Evolutionary conservation across 192 early-diverging fungal species (phyloP).

Genomic region (Coemansia guatemalensis): DNA sequence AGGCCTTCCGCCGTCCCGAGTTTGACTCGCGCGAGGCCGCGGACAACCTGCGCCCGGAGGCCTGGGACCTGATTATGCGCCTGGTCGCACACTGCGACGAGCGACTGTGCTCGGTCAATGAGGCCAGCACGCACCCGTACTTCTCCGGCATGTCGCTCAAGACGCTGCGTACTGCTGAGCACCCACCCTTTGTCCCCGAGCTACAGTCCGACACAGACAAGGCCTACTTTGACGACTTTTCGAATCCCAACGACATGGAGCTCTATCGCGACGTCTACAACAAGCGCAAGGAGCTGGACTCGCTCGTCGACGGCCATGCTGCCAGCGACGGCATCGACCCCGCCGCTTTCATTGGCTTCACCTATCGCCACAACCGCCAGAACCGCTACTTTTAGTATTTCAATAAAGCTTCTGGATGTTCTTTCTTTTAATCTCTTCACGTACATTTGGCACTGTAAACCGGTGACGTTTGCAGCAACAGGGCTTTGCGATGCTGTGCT

Average conservation of each 20-base stretch:
- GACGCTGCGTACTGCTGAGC: conserved; percentile 58
- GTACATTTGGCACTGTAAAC: too few species aligned
- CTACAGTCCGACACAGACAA: conserved; percentile 74
- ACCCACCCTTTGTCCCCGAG: conserved; percentile 75
- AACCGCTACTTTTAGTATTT: conserved; percentile 33
- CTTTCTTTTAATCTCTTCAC: neutral
- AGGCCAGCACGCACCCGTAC: conserved; percentile 58
- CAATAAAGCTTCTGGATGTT: neutral
- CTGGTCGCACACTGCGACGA: conserved; percentile 56
- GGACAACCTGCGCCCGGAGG: conserved; percentile 71
- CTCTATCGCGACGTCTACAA: conserved; percentile 61
- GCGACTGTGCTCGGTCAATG: conserved; percentile 58
- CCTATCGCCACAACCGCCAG: conserved; percentile 59
- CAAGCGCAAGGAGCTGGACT: conserved; percentile 53
- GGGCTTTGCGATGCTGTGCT: too few species aligned
- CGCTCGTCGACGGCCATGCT: conserved; percentile 23
- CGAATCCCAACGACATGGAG: conserved; percentile 63
- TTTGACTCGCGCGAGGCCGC: conserved; percentile 76
- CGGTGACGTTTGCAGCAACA: too few species aligned
- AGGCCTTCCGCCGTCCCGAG: conserved; percentile 74
- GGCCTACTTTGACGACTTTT: conserved; percentile 81
- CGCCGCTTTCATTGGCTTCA: conserved; percentile 85
- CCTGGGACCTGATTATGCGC: conserved; percentile 75
- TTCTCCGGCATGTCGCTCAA: conserved; percentile 62
- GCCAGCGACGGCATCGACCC: conserved; percentile 64